Evolutionary conservation across 1,284 basidiomycete species (phyloP), one percentile per base, ranked within the genome.

Genomic region (Ganoderma lingzhi): DNA sequence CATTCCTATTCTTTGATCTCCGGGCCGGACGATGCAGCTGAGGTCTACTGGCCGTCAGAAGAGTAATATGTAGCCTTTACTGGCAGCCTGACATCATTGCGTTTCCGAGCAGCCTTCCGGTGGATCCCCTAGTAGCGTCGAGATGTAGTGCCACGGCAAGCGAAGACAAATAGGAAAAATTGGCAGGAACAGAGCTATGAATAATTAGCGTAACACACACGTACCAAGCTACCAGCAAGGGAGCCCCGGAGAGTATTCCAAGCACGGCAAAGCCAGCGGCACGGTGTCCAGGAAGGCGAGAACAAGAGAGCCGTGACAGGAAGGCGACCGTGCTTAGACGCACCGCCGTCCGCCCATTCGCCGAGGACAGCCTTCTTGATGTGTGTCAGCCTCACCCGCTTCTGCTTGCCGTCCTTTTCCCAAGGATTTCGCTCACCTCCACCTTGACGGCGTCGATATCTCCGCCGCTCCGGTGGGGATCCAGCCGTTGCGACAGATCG

Each of bases 391-490:
- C 72, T 74, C 55, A 35, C 67, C n/a, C 74, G 70, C 62, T 74
- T 76, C 65, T 51, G 3, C 48, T 51, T 8, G 0, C 76, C 76
- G 59, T 75, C 75, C n/a, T 63, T n/a, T 73, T 68, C 10, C 42
- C 61, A 12, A 78, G 64, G 2, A 78, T 65, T 2, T 65, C 63
- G 8, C 59, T 55, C 15, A 67, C 62, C 61, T 78, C 76, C 2
- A 59, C 69, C 15, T 69, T 63, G 41, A 76, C 60, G 0, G 76
- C 76, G 14, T 74, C 74, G 32, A 70, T 75, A 2, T 76, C 72
- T 6, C 75, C 76, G 2, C 10, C 1, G 76, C 77, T 6, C 72
- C 73, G 1, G 59, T 30, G 0, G 74, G 76, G 15, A 58, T 58
- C 9, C 62, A 56, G 14, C 73, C 73, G n/a, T 68, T 73, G 28